These are phyloP conservation scores for Eucalyptus caleyi DNA, from an alignment of 345 rosid species.

Conservation along the genomic window DNA sequence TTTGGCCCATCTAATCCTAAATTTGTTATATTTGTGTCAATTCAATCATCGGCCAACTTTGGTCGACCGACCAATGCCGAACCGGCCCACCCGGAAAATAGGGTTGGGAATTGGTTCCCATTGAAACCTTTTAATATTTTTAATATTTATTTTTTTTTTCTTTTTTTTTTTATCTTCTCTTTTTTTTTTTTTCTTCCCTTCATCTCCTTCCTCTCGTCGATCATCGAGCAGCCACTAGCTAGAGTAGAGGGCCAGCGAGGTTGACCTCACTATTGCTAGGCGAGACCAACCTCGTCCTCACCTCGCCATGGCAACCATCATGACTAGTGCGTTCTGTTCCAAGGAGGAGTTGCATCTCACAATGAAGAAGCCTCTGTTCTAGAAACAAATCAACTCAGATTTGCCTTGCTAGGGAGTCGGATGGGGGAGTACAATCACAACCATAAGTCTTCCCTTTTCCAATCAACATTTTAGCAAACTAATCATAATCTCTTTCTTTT, in stretches of 20 bases:
- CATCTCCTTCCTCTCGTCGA: not conserved
- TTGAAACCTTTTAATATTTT: no score
- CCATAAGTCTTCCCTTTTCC: not conserved
- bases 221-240: not conserved
- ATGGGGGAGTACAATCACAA: not conserved
- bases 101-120: no score
- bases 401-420: not conserved
- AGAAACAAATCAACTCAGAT: not conserved
- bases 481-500: not conserved
- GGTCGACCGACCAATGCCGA: rapidly evolving
- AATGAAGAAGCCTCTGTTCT: not conserved
- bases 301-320: not conserved
- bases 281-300: no score
- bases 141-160: rapidly evolving
- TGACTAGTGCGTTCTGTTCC: not conserved
- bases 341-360: not conserved
- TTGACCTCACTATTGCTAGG: not conserved
- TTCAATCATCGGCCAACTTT: no score
- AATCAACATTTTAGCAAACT: not conserved
- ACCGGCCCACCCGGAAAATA: no score
- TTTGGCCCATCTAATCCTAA: no score
- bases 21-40: no score
- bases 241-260: not conserved
- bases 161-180: rapidly evolving
- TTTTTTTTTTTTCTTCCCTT: not conserved